phyloP scores from a whole-genome alignment of 2,329 filamentous ascomycete genomes.

The Colletotrichum kahawae region DNA sequence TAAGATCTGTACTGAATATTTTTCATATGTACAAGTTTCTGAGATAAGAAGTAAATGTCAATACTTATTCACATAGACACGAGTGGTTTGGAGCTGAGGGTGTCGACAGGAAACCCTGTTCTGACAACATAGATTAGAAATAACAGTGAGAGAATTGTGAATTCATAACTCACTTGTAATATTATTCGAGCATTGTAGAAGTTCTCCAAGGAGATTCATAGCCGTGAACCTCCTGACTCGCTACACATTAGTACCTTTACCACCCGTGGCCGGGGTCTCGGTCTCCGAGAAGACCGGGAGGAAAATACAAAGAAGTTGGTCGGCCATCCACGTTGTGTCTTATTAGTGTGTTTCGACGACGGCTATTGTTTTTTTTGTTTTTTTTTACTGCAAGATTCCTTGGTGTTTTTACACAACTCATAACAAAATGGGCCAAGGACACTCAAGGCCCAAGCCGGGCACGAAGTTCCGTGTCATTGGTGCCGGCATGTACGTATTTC shows the following conservation, averaged over 20 bases:
- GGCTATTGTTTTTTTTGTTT: neutral
- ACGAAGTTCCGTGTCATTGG: conserved; percentile 28
- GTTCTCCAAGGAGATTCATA: neutral
- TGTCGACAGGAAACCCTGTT: too few relatives aligned
- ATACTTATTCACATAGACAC: too few relatives aligned
- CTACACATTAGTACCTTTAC: neutral
- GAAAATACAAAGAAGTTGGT: neutral
- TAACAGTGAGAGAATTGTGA: too few relatives aligned
- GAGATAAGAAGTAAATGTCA: too few relatives aligned
- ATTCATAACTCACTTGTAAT: neutral
- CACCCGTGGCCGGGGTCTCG: neutral
- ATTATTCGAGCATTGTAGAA: neutral
- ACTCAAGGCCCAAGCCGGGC: conserved; percentile 25
- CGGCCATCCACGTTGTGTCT: neutral
- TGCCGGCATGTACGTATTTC: conserved; percentile 24
- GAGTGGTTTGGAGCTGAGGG: too few relatives aligned
- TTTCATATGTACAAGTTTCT: neutral
- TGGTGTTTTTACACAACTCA: neutral
- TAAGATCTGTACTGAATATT: neutral
- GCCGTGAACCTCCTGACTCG: neutral
- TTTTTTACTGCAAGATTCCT: neutral
- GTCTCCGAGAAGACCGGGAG: neutral
- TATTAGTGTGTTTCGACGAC: neutral
- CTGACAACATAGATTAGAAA: too few relatives aligned
- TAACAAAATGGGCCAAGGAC: conserved; percentile 26